Conservation (phyloP, 2,329 filamentous ascomycete species). For the Orbilia brochopaga region DNA sequence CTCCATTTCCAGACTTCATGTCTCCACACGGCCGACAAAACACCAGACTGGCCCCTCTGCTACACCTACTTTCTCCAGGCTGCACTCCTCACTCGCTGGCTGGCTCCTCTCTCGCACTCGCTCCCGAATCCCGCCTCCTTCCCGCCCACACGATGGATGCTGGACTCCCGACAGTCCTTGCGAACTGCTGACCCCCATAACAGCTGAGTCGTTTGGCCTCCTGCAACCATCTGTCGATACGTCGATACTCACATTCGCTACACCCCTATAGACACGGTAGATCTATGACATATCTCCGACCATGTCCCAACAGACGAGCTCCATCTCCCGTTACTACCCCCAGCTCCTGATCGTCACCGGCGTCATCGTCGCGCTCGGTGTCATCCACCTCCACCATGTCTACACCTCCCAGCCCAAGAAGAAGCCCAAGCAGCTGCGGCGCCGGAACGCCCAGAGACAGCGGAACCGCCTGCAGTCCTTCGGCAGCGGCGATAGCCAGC, state of each 20-base stretch:
- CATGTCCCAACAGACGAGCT: slow-evolving; percentile 43
- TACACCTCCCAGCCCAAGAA: slow-evolving; percentile 51
- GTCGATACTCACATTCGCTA: neutral
- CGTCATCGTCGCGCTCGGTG: slow-evolving; percentile 51
- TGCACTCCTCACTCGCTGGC: too few species aligned
- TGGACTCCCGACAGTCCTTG: neutral
- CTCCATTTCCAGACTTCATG: neutral
- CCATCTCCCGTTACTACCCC: slow-evolving; percentile 51
- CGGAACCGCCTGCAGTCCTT: slow-evolving; percentile 45
- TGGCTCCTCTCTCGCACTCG: neutral
- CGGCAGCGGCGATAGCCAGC: slow-evolving; percentile 33
- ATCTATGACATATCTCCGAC: neutral
- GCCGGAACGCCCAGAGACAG: slow-evolving; percentile 53
- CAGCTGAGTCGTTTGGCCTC: neutral
- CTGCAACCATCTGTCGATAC: neutral
- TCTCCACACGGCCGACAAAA: neutral
- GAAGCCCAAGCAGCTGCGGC: slow-evolving; percentile 51
- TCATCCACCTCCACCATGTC: slow-evolving; percentile 52
- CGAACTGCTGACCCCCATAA: neutral
- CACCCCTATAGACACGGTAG: slow-evolving; percentile 6
- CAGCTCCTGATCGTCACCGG: slow-evolving; percentile 51
- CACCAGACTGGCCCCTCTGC: neutral
- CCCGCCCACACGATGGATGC: neutral
- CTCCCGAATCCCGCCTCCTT: too few species aligned
- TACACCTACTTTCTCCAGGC: neutral